phyloP scores from a whole-genome alignment of 2,329 filamentous ascomycete species.

The Talaromyces sp. region DNA sequence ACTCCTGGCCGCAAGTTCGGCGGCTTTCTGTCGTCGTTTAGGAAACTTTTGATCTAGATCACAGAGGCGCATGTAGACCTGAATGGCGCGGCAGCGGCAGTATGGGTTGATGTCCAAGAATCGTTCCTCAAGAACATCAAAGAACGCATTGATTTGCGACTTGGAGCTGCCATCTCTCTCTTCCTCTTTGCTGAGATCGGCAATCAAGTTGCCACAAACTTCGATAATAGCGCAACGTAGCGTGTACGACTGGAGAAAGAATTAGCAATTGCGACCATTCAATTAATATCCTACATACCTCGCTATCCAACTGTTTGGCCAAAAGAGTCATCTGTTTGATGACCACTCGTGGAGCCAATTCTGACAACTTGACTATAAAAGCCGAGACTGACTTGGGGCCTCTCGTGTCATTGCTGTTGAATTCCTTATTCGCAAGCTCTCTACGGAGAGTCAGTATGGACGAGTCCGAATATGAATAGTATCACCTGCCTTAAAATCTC shows the following conservation, averaged over 20 bases:
- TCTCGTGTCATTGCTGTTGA: slow-evolving; percentile 92
- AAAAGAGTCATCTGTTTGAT: slow-evolving; percentile 97
- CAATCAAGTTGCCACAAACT: slow-evolving; percentile 93
- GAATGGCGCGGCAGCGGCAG: slow-evolving; percentile 84
- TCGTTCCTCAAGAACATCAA: slow-evolving; percentile 91
- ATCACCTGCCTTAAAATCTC: slow-evolving; percentile 67
- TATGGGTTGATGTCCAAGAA: slow-evolving; percentile 97
- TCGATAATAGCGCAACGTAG: slow-evolving; percentile 92
- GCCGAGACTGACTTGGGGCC: slow-evolving; percentile 94
- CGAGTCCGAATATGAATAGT: neutral
- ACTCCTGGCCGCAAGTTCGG: slow-evolving; percentile 83
- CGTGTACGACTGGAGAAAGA: slow-evolving; percentile 69
- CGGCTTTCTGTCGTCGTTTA: slow-evolving; percentile 81
- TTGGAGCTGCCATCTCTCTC: slow-evolving; percentile 91
- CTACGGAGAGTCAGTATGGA: slow-evolving; percentile 40
- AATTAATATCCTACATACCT: slow-evolving; percentile 54
- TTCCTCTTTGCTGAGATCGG: slow-evolving; percentile 84
- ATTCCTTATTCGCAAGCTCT: slow-evolving; percentile 95
- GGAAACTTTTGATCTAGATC: slow-evolving; percentile 96
- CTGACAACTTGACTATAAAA: slow-evolving; percentile 90
- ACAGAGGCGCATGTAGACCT: slow-evolving; percentile 88
- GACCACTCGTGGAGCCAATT: slow-evolving; percentile 83
- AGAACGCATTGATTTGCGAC: slow-evolving; percentile 93
- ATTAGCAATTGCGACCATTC: neutral
- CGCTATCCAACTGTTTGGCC: slow-evolving; percentile 91